phyloP scores from a whole-genome alignment of 352 stramenopile genomes.

The Phytophthora cactorum region DNA sequence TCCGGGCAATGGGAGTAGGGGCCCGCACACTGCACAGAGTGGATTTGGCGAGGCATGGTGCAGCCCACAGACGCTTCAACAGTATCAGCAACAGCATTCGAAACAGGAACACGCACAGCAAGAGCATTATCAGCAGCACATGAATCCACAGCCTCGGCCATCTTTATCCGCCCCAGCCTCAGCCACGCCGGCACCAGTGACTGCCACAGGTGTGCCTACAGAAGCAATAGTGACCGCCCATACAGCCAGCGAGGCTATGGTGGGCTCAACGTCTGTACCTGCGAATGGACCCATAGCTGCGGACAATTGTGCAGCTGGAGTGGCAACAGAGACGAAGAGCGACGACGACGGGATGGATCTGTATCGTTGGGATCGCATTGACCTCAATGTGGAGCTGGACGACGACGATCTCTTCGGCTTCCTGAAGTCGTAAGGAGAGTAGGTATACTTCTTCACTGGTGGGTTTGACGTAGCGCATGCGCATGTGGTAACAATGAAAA shows the following conservation, averaged over 20 bases:
- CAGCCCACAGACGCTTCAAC: constrained; percentile 31
- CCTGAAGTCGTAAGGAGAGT: constrained; percentile 66
- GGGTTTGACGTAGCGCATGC: constrained; percentile 30
- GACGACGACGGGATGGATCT: constrained; percentile 72
- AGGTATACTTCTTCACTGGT: constrained; percentile 1
- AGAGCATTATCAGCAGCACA: constrained; percentile 31
- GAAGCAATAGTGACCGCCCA: constrained; percentile 1
- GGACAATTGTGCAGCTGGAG: constrained; percentile 14
- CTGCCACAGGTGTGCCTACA: constrained; percentile 11
- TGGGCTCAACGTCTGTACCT: constrained; percentile 11
- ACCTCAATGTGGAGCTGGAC: constrained; percentile 83
- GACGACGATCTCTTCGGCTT: constrained; percentile 90
- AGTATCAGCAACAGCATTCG: constrained; percentile 26
- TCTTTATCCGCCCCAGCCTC: constrained; percentile 26
- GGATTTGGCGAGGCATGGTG: constrained; percentile 24
- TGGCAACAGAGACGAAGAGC: constrained; percentile 32
- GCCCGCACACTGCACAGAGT: constrained; percentile 13
- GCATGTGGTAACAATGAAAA: constrained; percentile 39
- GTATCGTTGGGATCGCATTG: constrained; percentile 83
- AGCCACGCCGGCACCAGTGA: constrained; percentile 22
- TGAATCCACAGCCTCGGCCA: constrained; percentile 23
- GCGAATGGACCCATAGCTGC: constrained; percentile 5
- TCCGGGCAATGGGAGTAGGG: constrained; percentile 21
- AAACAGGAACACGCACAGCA: constrained; percentile 25
- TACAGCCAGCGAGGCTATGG: constrained; percentile 11